Conservation (phyloP, 768 basidiomycete species). For the Mycena amicta region DNA sequence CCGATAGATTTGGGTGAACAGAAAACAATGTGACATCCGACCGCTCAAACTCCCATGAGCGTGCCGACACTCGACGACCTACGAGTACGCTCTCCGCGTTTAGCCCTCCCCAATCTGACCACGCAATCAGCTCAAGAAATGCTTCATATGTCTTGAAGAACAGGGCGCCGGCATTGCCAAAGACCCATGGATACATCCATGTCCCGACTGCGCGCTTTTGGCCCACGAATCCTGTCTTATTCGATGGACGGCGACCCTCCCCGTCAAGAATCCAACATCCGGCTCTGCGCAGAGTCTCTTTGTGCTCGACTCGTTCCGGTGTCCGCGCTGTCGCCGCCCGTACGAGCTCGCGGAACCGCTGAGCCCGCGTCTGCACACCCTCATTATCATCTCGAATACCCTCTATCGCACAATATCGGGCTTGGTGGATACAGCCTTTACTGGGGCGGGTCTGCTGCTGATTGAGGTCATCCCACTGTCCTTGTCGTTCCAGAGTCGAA, state of each 20-base stretch:
- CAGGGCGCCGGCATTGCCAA: background rate
- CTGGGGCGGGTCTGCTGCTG: background rate
- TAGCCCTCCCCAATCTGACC: background rate
- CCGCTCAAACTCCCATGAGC: too few relatives aligned
- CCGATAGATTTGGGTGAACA: too few relatives aligned
- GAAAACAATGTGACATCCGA: too few relatives aligned
- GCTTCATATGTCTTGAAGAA: conserved; percentile 22
- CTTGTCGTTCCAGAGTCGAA: conserved; percentile 3
- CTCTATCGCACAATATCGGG: background rate
- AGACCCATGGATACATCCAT: conserved; percentile 18
- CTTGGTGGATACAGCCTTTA: conserved; percentile 4
- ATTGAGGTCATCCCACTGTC: conserved; percentile 7
- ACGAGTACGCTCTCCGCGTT: conserved; percentile 7
- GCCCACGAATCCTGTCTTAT: conserved; percentile 19
- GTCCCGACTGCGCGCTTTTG: conserved; percentile 14
- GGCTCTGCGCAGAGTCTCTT: background rate
- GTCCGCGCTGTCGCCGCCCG: conserved; percentile 10
- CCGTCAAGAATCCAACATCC: background rate
- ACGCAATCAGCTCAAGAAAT: conserved; percentile 13
- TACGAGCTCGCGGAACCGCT: conserved; percentile 11
- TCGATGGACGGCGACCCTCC: conserved; percentile 16
- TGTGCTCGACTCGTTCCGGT: conserved; percentile 11
- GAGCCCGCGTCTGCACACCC: background rate
- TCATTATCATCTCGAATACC: background rate
- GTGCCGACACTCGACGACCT: conserved; percentile 18